These are phyloP conservation scores for Saccharomycopsis vini DNA, from an alignment of 805 yeast genomes.

Conservation along the genomic window DNA sequence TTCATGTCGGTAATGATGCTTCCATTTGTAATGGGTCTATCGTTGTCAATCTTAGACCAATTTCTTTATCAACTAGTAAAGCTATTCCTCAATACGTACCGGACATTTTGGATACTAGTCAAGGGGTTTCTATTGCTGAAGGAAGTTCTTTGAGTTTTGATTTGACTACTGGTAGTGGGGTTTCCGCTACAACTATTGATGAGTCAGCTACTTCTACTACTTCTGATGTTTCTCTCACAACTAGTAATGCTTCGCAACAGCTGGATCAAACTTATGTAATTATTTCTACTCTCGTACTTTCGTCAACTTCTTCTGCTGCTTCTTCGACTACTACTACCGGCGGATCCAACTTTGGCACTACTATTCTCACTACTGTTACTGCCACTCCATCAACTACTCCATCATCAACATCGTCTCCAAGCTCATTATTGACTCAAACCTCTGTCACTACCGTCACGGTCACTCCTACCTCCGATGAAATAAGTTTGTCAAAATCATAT, in stretches of 20 bases:
- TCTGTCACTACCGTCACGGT: slow-evolving; percentile 2
- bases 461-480: background rate
- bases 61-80: slow-evolving; percentile 4
- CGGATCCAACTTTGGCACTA: no score
- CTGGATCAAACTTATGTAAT: no score
- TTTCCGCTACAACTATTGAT: background rate
- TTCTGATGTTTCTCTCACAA: no score
- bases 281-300: no score
- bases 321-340: no score
- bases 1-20: slow-evolving; percentile 15
- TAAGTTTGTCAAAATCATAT: slow-evolving; percentile 10
- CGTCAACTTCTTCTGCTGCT: no score
- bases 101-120: slow-evolving; percentile 14
- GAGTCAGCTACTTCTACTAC: background rate
- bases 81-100: slow-evolving; percentile 9
- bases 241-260: no score
- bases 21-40: slow-evolving; percentile 1
- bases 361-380: no score
- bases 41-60: slow-evolving; percentile 14
- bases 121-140: slow-evolving; percentile 13
- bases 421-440: background rate
- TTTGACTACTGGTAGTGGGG: background rate
- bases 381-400: background rate
- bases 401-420: background rate
- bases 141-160: slow-evolving; percentile 11